Conservation (phyloP, 257 asterid species). For the Vinca minor region DNA sequence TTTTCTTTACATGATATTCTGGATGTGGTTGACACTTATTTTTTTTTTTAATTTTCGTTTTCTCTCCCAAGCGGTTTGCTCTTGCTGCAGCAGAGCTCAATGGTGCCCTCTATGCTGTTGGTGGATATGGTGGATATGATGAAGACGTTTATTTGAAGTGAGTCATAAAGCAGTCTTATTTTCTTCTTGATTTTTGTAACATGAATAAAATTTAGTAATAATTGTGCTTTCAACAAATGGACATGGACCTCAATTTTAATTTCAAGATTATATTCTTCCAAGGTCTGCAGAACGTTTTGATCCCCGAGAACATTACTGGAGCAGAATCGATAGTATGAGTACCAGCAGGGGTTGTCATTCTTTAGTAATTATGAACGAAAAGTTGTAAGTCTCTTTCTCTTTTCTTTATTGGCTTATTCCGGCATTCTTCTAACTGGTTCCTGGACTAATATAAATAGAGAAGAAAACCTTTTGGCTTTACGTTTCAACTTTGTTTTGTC, state of each 20-base stretch:
- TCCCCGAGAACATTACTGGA: slow-evolving; percentile 83
- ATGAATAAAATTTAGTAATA: not conserved
- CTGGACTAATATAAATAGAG: not conserved
- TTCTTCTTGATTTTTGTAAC: not conserved
- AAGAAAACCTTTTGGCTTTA: not conserved
- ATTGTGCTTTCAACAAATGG: not conserved
- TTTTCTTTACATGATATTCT: not conserved
- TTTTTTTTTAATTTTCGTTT: no score
- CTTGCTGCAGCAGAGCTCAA: slow-evolving; percentile 71
- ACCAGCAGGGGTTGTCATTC: slow-evolving; percentile 59
- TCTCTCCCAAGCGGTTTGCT: slow-evolving; percentile 48
- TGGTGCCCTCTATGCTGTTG: slow-evolving; percentile 74
- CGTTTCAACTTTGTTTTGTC: slow-evolving; percentile 6
- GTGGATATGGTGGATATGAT: slow-evolving; percentile 81
- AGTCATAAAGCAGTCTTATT: slow-evolving; percentile 12
- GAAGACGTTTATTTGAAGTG: slow-evolving; percentile 61
- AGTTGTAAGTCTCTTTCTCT: slow-evolving; percentile 38
- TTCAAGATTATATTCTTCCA: not conserved
- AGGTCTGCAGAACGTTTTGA: slow-evolving; percentile 89
- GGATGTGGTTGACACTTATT: not conserved
- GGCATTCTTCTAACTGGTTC: no score
- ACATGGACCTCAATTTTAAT: slow-evolving; percentile 1
- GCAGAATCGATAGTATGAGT: slow-evolving; percentile 48
- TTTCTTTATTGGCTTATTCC: no score
- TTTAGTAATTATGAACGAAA: slow-evolving; percentile 54